Base-by-base conservation (phyloP, 306 rosid species). In the Myrica gale region DNA sequence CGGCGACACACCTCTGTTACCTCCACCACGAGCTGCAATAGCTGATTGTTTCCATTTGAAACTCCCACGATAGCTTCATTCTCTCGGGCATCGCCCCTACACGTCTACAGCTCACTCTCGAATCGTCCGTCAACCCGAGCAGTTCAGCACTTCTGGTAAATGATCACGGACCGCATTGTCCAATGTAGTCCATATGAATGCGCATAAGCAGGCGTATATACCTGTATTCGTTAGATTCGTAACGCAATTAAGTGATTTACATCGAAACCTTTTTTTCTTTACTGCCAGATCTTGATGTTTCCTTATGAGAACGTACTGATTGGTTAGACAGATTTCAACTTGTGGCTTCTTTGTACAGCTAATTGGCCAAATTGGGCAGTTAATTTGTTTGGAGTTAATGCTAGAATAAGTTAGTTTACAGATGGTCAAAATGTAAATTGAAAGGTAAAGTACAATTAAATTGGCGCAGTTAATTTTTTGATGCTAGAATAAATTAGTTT, bases 91-190 rank as follows among this genome's bases (percentile, higher is more conserved):
- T 63, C 0, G 26, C 32, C 21, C 26, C 48, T 57, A 1, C 21
- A 57, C 16, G 37, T 57, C 63, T 57, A 20, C 63, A 48, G 32
- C 39, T 1, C 63, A 54, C 39, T 65, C 69, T 66, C 70, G n/a
- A 43, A 41, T 65, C 46, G 6, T 21, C 48, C 7, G 47, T 17
- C 26, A 41, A 42, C 6, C 16, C 50, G 50, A 66, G 50, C 50
- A 17, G 7, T 17, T 15, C 48, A 8, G 47, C 70, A 41, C 12
- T 42, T 66, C 50, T 66, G 70, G 70, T 66, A 66, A 66, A 42
- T 66, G 67, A 60, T 60, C 67, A 26, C 67, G 32, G 32, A 60
- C 23, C 26, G n/a, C 70, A 17, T 66, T 66, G 70, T 23, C 12
- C 51, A 65, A n/a, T 41, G 8, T 65, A 4, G 3, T 8, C 4